Evolutionary conservation across 345 rosid genomes (phyloP).

Genomic region (Firmiana major): DNA sequence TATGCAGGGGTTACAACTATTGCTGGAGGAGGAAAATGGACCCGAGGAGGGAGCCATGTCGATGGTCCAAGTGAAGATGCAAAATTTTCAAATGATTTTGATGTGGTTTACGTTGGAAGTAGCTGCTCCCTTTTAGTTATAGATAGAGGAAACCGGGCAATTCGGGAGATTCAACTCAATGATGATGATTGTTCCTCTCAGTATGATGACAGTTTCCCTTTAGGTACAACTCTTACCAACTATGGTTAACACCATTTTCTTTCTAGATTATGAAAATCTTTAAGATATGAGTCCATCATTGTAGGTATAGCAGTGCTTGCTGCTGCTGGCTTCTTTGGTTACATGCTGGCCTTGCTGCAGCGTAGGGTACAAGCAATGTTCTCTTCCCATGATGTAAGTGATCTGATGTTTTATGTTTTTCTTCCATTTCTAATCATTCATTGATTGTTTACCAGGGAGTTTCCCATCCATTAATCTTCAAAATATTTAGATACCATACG

Average conservation of each 20-base stretch:
- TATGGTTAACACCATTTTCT: not conserved
- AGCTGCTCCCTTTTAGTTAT: slow-evolving; percentile 80
- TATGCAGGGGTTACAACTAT: slow-evolving; percentile 82
- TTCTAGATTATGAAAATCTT: not conserved
- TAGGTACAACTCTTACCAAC: slow-evolving; percentile 45
- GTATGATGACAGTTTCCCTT: slow-evolving; percentile 51
- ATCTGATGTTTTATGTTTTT: not conserved
- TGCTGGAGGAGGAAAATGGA: slow-evolving; percentile 86
- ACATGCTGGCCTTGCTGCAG: slow-evolving; percentile 85
- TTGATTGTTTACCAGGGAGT: not conserved
- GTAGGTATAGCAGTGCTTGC: slow-evolving; percentile 73
- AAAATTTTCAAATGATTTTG: slow-evolving; percentile 82
- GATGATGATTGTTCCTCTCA: slow-evolving; percentile 67
- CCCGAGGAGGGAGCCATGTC: slow-evolving; percentile 60
- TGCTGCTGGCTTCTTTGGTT: slow-evolving; percentile 79
- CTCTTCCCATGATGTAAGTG: slow-evolving; percentile 56
- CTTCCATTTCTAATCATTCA: not conserved
- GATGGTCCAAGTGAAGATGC: slow-evolving; percentile 85
- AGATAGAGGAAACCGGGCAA: slow-evolving; percentile 86
- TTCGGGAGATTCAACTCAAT: slow-evolving; percentile 83
- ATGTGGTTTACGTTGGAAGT: slow-evolving; percentile 61
- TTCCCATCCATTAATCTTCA: not conserved
- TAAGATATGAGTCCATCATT: slow-evolving; percentile 14
- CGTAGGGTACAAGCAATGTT: slow-evolving; percentile 57
- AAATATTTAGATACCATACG: not conserved